Base-by-base conservation (phyloP, 192 early-diverging fungal genomes). In the Linnemannia elongata region DNA sequence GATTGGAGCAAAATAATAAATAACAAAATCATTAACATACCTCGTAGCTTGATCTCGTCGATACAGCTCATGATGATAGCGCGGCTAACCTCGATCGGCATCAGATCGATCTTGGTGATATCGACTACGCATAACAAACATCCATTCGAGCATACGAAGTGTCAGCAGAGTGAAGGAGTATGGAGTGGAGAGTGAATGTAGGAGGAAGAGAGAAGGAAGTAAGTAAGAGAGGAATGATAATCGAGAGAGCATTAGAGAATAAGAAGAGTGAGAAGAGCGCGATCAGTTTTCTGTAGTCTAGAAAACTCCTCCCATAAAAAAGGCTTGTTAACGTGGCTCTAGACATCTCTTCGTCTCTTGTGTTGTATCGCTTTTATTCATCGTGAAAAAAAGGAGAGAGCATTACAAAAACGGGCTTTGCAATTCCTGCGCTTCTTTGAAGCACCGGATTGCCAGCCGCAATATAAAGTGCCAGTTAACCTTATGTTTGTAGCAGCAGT, bases 51-150 rank as follows among this genome's bases (percentile, higher is more conserved):
- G 54, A 87, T 87, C 68, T 87, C 85, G 33, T 87, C 85, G 38
- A 87, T 87, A 69, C 85, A 87, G 38, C 20, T 47, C 76, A 87
- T 78, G 76, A 81, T 75, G 55, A 87, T 80, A 35, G 75, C 52
- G 76, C 77, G 80, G 55, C 79, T 81, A 57, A 81, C 73, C 49
- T 87, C 79, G 76, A 87, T 87, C 60, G 85, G 85, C 47, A 87
- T 35, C 30, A 87, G 72, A 27, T 87, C 80, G 39, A 87, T 81
- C 41, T 87, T 30, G 33, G 71, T 35, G 17, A 87, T 66, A 27
- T 87, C 80, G 18, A 87, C 85, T 87, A 60, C n/a, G 17, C 27
- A 39, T 36, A 15, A 39, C 18, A 57, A 33, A 17, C 15, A 36
- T 66, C n/a, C 27, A 3, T 30, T 33, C 12, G 9, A 27, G 60